These are phyloP conservation scores for Aurifilum marmelostoma DNA, from an alignment of 2,329 filamentous ascomycete genomes.

Conservation along the genomic window DNA sequence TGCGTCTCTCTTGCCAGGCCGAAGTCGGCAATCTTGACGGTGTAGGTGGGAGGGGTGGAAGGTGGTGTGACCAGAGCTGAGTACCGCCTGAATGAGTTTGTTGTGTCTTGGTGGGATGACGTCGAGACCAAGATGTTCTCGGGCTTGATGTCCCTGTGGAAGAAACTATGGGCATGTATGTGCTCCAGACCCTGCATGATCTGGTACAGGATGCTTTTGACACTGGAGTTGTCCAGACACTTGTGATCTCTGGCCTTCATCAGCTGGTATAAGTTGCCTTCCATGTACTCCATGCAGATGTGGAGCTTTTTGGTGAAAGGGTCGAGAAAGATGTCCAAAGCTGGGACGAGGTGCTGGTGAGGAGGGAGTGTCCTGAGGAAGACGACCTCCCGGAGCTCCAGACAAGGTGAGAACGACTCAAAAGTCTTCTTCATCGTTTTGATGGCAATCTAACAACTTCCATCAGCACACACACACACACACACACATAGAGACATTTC, in stretches of 20 bases:
- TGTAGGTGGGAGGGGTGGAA: slow-evolving; percentile 89
- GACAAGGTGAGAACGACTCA: slow-evolving; percentile 84
- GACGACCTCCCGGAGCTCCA: slow-evolving; percentile 95
- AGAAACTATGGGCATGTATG: slow-evolving; percentile 96
- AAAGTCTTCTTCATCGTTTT: slow-evolving; percentile 99
- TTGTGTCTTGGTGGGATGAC: slow-evolving; percentile 78
- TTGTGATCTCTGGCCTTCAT: slow-evolving; percentile 99
- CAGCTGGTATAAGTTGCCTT: slow-evolving; percentile 96
- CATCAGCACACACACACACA: slow-evolving; percentile 15
- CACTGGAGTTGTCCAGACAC: slow-evolving; percentile 82
- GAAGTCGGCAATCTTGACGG: slow-evolving; percentile 98
- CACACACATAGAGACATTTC: background rate
- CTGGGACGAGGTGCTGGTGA: slow-evolving; percentile 93
- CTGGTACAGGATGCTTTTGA: slow-evolving; percentile 97
- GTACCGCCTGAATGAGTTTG: slow-evolving; percentile 88
- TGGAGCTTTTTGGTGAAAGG: slow-evolving; percentile 95
- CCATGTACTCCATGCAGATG: slow-evolving; percentile 99
- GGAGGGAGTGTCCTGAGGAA: slow-evolving; percentile 87
- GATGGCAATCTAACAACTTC: slow-evolving; percentile 76
- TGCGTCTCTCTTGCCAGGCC: slow-evolving; percentile 96
- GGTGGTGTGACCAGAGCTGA: slow-evolving; percentile 92
- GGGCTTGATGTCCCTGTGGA: slow-evolving; percentile 98
- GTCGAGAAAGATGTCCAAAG: slow-evolving; percentile 96
- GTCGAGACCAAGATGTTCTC: slow-evolving; percentile 98
- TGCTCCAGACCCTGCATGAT: slow-evolving; percentile 96